Evolutionary conservation across 2,329 filamentous ascomycete genomes (phyloP), one percentile per base, ranked within the genome.

Genomic region (Clonostachys byssicola): DNA sequence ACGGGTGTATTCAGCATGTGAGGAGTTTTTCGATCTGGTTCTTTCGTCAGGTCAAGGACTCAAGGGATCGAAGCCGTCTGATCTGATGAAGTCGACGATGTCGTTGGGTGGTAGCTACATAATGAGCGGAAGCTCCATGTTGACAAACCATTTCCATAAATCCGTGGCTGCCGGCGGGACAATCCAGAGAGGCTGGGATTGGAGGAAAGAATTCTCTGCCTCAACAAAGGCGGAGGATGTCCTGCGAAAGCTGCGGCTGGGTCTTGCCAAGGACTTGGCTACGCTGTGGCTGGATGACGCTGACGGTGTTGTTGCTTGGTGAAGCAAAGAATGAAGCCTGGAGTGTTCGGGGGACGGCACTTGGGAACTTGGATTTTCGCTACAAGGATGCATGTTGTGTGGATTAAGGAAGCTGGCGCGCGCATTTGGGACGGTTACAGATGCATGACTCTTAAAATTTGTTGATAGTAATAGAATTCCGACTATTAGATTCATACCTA

Each of bases 21-120:
- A 90, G 53, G 87, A 90, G 57, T 92, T 91, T 60, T 83, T 95
- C 60, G 72, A 80, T 51, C 80, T 90, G 1, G 87, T 91, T 6
- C 70, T 95, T 18, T 73, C 82, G n/a, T 86, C 88, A 6, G 82
- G 80, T 14, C 81, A 83, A 43, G 84, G 81, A 46, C 66, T 74
- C 47, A 81, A 76, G 63, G 80, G 79, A 2, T 79, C 83, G 0
- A 80, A 81, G 14, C 85, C 86, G 1, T 77, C 78, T 5, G 82
- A 85, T 49, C 69, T 90, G 51, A 75, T 94, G 50, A 80, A 81
- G 60, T 87, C 86, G 47, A 74, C 69, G 42, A 59, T 61, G 39
- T 77, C 78, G 53, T 67, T 79, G 56, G 74, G 74, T 54, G 81
- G 78, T 2, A 79, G 78, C 48, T 87, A 87, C 66, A 78, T 85